Percentiles rank a stretch among this genome's conserved stretches.
These are phyloP conservation scores for Erodium moschatum DNA, from an alignment of 441 rosid species.

Conservation along the genomic window DNA sequence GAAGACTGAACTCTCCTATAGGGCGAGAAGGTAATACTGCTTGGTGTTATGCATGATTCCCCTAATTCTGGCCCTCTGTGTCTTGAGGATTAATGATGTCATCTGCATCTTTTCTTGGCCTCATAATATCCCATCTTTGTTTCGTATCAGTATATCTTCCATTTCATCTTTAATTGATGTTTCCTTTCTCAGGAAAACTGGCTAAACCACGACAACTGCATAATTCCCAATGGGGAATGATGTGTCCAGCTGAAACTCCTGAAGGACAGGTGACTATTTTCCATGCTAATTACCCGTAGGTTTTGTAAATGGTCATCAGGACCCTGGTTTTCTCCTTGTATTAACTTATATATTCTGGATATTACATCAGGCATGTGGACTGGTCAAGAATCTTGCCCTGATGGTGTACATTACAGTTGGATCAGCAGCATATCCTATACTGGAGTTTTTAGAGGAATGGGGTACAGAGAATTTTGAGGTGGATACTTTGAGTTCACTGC, in stretches of 20 bases:
- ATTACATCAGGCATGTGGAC: slow-evolving; percentile 72
- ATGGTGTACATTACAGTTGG: slow-evolving; percentile 98
- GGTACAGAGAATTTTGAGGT: slow-evolving; percentile 98
- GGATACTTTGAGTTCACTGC: background rate
- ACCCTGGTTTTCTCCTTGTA: background rate
- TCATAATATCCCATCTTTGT: background rate
- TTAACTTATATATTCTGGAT: slow-evolving; percentile 8
- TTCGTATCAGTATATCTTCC: background rate
- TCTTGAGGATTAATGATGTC: background rate
- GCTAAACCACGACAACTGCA: slow-evolving; percentile 98
- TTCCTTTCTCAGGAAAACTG: slow-evolving; percentile 60
- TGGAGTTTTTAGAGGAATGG: slow-evolving; percentile 93
- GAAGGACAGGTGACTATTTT: slow-evolving; percentile 60
- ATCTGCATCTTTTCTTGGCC: background rate
- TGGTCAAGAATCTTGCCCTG: slow-evolving; percentile 92
- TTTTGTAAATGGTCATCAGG: background rate
- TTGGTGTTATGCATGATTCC: background rate
- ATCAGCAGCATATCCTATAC: slow-evolving; percentile 80
- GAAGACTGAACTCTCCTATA: slow-evolving; percentile 93
- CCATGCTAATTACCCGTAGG: too few species aligned
- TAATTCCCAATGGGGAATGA: slow-evolving; percentile 99
- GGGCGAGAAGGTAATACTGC: slow-evolving; percentile 81
- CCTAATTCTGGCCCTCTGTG: background rate
- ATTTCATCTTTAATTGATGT: slow-evolving; percentile 7
- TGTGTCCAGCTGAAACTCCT: slow-evolving; percentile 99